Evolutionary conservation across 176 grass and related monocot genomes (phyloP).

Genomic region (Dendrocalamus sinicus): DNA sequence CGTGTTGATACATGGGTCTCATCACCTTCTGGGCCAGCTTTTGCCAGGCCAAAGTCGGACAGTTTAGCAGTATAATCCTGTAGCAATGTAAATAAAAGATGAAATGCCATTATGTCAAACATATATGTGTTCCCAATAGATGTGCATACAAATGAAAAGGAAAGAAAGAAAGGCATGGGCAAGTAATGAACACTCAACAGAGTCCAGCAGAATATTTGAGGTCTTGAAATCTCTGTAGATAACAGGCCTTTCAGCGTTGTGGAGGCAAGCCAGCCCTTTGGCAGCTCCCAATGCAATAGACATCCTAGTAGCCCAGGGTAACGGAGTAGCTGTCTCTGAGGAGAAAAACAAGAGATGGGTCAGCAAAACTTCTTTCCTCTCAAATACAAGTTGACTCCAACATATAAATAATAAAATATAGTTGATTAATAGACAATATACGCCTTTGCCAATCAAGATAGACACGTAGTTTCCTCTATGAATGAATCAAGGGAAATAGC

Average conservation of each 20-base stretch:
- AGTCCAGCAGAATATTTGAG: constrained; percentile 99
- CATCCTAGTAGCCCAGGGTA: constrained; percentile 97
- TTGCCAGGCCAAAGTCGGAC: constrained; percentile 97
- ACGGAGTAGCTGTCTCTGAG: constrained; percentile 74
- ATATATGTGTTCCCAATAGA: neutral
- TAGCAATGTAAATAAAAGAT: constrained; percentile 43
- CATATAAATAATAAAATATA: neutral
- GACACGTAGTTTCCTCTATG: neutral
- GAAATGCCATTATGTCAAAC: constrained; percentile 26
- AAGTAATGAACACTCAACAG: constrained; percentile 62
- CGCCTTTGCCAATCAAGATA: constrained; percentile 18
- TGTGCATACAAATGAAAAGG: constrained; percentile 33
- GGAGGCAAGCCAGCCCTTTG: constrained; percentile 95
- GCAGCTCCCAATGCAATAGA: constrained; percentile 95
- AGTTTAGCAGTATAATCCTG: constrained; percentile 98
- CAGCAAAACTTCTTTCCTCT: constrained; percentile 10
- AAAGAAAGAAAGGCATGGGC: constrained; percentile 5
- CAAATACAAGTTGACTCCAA: constrained; percentile 22
- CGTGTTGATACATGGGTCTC: constrained; percentile 98
- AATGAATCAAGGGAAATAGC: neutral
- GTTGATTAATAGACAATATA: neutral
- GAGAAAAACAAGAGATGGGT: neutral
- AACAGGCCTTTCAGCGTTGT: constrained; percentile 87
- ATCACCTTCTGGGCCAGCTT: constrained; percentile 95
- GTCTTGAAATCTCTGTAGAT: constrained; percentile 99